phyloP scores from a whole-genome alignment of 2,329 filamentous ascomycete genomes.

The Ophidiomyces ophidiicola region DNA sequence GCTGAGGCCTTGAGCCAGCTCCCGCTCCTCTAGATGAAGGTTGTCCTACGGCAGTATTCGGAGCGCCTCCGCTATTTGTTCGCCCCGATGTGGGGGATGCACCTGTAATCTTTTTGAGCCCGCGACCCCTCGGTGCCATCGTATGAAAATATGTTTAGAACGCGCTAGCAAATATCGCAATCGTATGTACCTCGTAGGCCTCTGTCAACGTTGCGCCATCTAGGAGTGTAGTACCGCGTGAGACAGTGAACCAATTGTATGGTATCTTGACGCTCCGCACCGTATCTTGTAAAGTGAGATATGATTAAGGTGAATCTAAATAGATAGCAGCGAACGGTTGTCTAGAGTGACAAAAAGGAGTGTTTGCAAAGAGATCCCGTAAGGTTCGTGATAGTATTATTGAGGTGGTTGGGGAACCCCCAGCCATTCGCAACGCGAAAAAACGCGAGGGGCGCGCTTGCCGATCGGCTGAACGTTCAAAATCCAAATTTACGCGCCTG shows the following conservation, averaged over 20 bases:
- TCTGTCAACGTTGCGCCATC: no score
- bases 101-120: slow-evolving; percentile 10
- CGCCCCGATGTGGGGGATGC: slow-evolving; percentile 8
- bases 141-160: background rate
- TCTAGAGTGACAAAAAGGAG: no score
- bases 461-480: slow-evolving; percentile 5
- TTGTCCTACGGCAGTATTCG: no score
- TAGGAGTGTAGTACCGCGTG: no score
- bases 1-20: background rate
- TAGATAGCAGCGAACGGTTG: no score
- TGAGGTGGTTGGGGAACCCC: slow-evolving; percentile 9
- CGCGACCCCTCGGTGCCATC: slow-evolving; percentile 14
- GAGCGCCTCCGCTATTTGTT: slow-evolving; percentile 10
- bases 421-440: slow-evolving; percentile 9
- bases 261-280: no score
- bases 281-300: no score
- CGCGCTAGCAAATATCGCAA: background rate
- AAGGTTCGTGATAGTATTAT: no score
- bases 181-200: background rate
- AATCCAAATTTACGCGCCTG: slow-evolving; percentile 7
- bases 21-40: slow-evolving; percentile 10
- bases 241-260: no score
- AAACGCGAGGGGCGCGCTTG: slow-evolving; percentile 6
- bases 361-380: no score
- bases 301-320: no score